Evolutionary conservation across 345 rosid species (phyloP), one percentile per base, ranked within the genome.

Genomic region (Cardamine resedifolia): DNA sequence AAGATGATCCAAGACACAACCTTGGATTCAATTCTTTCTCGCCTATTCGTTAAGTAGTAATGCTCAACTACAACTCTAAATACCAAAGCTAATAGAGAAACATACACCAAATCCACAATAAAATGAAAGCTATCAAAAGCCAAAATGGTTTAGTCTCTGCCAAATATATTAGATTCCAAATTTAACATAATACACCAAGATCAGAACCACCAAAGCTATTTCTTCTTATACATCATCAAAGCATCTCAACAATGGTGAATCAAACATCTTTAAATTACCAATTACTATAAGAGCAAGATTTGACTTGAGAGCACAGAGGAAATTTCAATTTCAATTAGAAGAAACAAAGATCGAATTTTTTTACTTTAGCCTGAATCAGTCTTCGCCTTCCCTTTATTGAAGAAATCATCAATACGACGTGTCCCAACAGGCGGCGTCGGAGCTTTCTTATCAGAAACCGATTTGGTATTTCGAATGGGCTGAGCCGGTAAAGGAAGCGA

Each of bases 371-470:
- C 12, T 4, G 74, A 62, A 16, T 71, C 79, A 24, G 12, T 6
- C 67, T 68, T 59, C 0, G 67, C 76, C 19, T 63, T 75, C 19
- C 87, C 69, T 62, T 80, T 87, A 4, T 27, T 62, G 27, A 92
- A 92, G 83, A 92, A 90, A 47, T 77, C 68, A 6, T 88, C 91
- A 18, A 96, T 92, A 73, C 90, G 83, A 62, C 88, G 90, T 21
- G 84, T 79, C 31, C 90, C 87, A 8, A 50, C 66, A 5, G 85
- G 87, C 24, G 74, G 73, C 33, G 79, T 69, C 43, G 48, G 48
- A 61, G 23, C 15, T 1, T 21, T 81, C 20, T 77, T 82, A 4
- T 83, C 83, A 10, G 77, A 15, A 14, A 51, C 44, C 4, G 60
- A 63, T 14, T 78, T 50, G 20, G 70, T 68, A 19, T 80, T 23